phyloP scores from a whole-genome alignment of 176 grass and related monocot species.

The Thinopyrum elongatum region DNA sequence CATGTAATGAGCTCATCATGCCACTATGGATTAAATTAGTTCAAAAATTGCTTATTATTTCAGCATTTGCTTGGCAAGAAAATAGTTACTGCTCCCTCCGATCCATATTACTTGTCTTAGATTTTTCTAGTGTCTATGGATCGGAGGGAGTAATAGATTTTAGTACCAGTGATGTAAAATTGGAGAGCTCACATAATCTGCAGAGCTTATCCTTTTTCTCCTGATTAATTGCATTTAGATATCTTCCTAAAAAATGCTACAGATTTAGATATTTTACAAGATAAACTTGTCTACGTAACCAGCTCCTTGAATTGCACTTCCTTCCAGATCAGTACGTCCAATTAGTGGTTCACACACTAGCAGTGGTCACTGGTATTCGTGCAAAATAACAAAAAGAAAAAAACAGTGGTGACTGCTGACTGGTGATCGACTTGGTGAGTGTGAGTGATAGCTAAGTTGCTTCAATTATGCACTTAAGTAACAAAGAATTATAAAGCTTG shows the following conservation, averaged over 20 bases:
- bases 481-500: constrained; percentile 25
- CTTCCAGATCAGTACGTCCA: not conserved
- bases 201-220: not conserved
- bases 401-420: not conserved
- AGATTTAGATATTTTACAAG: not conserved
- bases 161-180: no score
- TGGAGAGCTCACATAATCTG: not conserved
- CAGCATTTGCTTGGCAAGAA: not conserved
- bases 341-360: constrained; percentile 28
- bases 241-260: not conserved
- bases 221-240: not conserved
- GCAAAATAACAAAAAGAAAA: not conserved
- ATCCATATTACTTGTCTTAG: no score
- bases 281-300: not conserved
- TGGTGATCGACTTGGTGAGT: not conserved
- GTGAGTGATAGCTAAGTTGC: constrained; percentile 31
- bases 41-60: not conserved
- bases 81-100: no score
- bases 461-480: constrained; percentile 34
- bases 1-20: not conserved
- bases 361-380: not conserved
- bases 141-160: no score
- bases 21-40: not conserved
- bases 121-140: no score
- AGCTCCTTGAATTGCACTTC: not conserved